Conservation (phyloP, 2,329 filamentous ascomycete species). For the Ophiostoma himal-ulmi region DNA sequence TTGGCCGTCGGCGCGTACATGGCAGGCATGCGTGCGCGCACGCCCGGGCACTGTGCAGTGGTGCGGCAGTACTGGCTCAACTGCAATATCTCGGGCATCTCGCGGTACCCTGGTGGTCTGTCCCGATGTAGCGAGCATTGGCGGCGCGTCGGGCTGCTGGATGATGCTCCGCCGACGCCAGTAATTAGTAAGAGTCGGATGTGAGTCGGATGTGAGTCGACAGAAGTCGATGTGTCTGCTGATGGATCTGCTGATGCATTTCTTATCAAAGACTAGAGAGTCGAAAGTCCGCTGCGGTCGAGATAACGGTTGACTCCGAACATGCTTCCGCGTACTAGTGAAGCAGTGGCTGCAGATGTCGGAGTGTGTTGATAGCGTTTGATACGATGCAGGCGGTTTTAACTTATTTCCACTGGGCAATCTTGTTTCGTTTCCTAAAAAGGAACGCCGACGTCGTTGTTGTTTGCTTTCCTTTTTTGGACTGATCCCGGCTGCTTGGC, state of each 20-base stretch:
- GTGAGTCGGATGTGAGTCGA: neutral
- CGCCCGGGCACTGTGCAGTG: constrained; percentile 32
- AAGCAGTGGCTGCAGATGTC: neutral
- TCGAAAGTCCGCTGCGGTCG: neutral
- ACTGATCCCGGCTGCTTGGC: neutral
- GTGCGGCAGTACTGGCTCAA: constrained; percentile 37
- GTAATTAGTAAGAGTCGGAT: neutral
- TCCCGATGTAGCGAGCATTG: constrained; percentile 23
- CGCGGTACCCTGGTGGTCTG: constrained; percentile 32
- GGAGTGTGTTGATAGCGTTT: neutral
- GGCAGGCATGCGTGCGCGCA: constrained; percentile 35
- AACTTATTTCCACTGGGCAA: neutral
- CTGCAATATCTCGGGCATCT: constrained; percentile 35
- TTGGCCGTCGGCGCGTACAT: constrained; percentile 37
- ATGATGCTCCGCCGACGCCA: neutral
- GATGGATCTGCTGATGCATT: neutral
- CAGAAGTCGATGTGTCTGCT: neutral
- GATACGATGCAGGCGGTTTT: neutral
- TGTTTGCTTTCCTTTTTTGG: constrained; percentile 8
- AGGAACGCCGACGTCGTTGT: neutral
- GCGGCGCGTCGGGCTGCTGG: constrained; percentile 19
- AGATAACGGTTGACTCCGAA: neutral
- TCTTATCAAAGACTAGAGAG: neutral
- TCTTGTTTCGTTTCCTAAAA: neutral
- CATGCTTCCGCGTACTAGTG: neutral